Evolutionary conservation across 1,284 basidiomycete genomes (phyloP).

Genomic region (Ceratobasidium sp.): DNA sequence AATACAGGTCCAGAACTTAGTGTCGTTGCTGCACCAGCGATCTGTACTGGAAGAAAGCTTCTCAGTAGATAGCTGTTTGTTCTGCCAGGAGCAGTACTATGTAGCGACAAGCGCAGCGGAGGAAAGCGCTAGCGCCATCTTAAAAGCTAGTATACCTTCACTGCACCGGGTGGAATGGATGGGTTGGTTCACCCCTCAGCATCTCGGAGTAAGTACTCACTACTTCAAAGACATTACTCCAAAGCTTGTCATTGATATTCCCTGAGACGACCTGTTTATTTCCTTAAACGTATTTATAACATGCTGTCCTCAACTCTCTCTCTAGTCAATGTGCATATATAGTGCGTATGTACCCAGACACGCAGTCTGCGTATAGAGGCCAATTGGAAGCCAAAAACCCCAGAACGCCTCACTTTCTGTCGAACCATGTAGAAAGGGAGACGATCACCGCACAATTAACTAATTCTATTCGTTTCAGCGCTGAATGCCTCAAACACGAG

Average conservation of each 20-base stretch:
- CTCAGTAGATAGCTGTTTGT: not conserved
- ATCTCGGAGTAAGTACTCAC: conserved; percentile 27
- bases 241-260: not conserved
- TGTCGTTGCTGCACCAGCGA: conserved; percentile 27
- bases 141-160: conserved; percentile 20
- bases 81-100: conserved; percentile 22
- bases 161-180: conserved; percentile 33
- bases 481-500: too few relatives aligned
- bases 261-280: not conserved
- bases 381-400: too few relatives aligned
- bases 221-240: not conserved
- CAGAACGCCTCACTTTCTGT: too few relatives aligned
- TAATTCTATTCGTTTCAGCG: too few relatives aligned
- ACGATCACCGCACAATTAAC: too few relatives aligned
- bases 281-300: too few relatives aligned
- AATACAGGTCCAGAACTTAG: conserved; percentile 16
- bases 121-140: conserved; percentile 7
- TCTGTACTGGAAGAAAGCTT: conserved; percentile 16
- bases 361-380: too few relatives aligned
- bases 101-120: not conserved
- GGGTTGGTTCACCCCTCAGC: conserved; percentile 36
- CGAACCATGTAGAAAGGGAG: too few relatives aligned
- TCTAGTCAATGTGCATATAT: too few relatives aligned
- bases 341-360: too few relatives aligned
- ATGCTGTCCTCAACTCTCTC: too few relatives aligned